Base-by-base conservation (phyloP, 2,329 filamentous ascomycete genomes). In the Trichoderma sp. region DNA sequence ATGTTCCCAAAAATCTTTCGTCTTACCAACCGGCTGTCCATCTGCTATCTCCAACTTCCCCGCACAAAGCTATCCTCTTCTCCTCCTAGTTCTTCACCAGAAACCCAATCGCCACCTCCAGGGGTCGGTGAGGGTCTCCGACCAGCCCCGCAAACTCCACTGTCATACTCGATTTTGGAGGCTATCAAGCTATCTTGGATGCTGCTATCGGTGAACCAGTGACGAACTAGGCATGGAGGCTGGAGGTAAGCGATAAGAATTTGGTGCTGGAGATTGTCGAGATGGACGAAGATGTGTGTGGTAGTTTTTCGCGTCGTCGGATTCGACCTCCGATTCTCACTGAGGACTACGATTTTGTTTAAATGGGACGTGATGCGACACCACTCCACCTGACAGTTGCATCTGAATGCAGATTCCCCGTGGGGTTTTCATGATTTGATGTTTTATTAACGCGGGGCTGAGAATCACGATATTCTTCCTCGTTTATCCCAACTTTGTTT, bases 61-160 rank as follows among this genome's bases (percentile, higher is more conserved):
- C 66, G 66, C 66, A 69, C 66, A 47, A 60, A 32, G 56, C 34
- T 57, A 57, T 68, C 65, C 34, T 30, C 14, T 11, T 32, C 51
- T 60, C 4, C 51, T 4, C 11, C 36, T 24, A 43, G 24, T 57
- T 24, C 14, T n/a, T 9, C 63, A 39, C 43, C 63, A 32, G 21
- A n/a, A 62, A 39, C 62, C 62, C 39, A 64, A 64, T 64, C 15
- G 62, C 62, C 62, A 30, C 56, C 21, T 26, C 65, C 67, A 70
- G 67, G 67, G 67, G 70, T 74, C 72, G 74, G 74, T 61, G 74
- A 72, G 65, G 74, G 43, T 70, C 72, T 73, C 73, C 73, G 73
- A 70, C 73, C 62, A 65, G 43, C 64, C 64, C 32, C 67, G 47
- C 67, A 63, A 32, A 56, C 39, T 53, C 57, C 43, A 69, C 65